Evolutionary conservation across 2,329 filamentous ascomycete species (phyloP).

Genomic region (Lasiodiplodia sp.): DNA sequence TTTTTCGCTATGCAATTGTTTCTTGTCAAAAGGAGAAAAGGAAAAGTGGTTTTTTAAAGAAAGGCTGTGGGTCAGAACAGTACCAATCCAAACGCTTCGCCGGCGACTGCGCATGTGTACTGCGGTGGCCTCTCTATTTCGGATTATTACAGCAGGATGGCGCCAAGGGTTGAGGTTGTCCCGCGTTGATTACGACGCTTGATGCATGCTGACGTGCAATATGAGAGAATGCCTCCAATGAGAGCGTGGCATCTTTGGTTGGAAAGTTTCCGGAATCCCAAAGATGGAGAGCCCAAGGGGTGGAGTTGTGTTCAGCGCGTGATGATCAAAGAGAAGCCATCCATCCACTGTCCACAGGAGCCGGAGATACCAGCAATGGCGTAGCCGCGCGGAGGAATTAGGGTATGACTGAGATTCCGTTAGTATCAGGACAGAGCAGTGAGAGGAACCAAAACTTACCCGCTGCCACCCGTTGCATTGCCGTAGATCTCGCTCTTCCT

Average conservation of each 20-base stretch:
- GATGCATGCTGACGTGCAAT: neutral
- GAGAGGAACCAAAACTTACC: conserved; percentile 64
- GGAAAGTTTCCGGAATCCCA: neutral
- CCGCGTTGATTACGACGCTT: neutral
- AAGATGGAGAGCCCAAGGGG: neutral
- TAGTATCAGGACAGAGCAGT: conserved; percentile 31
- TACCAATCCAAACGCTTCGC: conserved; percentile 4
- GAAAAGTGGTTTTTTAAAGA: neutral
- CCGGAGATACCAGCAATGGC: conserved; percentile 87
- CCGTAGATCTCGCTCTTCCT: conserved; percentile 86
- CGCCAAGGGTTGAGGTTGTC: neutral
- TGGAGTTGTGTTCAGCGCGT: conserved; percentile 59
- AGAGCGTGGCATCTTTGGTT: neutral
- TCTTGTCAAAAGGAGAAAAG: neutral
- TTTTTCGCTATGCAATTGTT: conserved; percentile 25
- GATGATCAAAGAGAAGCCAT: conserved; percentile 85
- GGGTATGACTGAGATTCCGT: conserved; percentile 69
- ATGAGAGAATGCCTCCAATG: neutral
- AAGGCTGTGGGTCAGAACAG: neutral
- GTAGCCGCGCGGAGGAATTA: conserved; percentile 90
- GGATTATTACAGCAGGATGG: conserved; percentile 7
- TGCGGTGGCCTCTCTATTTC: neutral
- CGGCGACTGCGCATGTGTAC: conserved; percentile 1
- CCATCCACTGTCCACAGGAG: conserved; percentile 79
- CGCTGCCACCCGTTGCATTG: conserved; percentile 78